phyloP scores from a whole-genome alignment of 768 basidiomycete species.

The Agaricus subrufescens region DNA sequence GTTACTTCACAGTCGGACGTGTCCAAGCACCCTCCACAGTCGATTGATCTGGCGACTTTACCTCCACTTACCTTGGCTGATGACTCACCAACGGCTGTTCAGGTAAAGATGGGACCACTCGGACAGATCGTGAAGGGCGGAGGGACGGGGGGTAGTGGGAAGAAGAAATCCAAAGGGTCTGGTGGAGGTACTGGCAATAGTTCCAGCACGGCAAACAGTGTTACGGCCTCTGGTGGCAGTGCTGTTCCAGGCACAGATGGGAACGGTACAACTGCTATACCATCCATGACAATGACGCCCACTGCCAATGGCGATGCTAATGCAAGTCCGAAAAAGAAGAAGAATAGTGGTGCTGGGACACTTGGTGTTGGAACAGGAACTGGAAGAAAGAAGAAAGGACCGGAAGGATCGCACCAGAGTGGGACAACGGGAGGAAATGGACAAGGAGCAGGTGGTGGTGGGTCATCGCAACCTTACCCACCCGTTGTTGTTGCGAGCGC shows the following conservation, averaged over 20 bases:
- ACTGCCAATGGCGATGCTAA: not conserved
- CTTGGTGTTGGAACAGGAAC: conserved; percentile 37
- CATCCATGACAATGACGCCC: not conserved
- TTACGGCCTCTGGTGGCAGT: conserved; percentile 13
- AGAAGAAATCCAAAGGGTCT: conserved; percentile 49
- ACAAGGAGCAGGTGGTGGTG: conserved; percentile 12
- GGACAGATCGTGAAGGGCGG: conserved; percentile 66
- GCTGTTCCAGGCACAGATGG: conserved; percentile 14
- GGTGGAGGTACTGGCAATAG: conserved; percentile 16
- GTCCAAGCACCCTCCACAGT: conserved; percentile 8
- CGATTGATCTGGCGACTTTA: conserved; percentile 2
- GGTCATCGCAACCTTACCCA: conserved; percentile 15
- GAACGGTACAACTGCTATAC: not conserved
- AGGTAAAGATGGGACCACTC: conserved; percentile 73
- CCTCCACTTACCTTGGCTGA: conserved; percentile 48
- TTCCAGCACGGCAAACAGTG: conserved; percentile 18
- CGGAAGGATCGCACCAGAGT: conserved; percentile 5
- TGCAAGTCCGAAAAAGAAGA: conserved; percentile 38
- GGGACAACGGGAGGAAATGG: conserved; percentile 4
- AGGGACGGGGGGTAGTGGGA: conserved; percentile 31
- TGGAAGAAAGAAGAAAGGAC: conserved; percentile 43
- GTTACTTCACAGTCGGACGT: conserved; percentile 12
- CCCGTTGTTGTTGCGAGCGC: conserved; percentile 26
- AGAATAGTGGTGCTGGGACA: conserved; percentile 19
- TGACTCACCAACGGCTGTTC: conserved; percentile 52